phyloP scores from a whole-genome alignment of 1,284 basidiomycete species.

The Trichosporon ovoides region DNA sequence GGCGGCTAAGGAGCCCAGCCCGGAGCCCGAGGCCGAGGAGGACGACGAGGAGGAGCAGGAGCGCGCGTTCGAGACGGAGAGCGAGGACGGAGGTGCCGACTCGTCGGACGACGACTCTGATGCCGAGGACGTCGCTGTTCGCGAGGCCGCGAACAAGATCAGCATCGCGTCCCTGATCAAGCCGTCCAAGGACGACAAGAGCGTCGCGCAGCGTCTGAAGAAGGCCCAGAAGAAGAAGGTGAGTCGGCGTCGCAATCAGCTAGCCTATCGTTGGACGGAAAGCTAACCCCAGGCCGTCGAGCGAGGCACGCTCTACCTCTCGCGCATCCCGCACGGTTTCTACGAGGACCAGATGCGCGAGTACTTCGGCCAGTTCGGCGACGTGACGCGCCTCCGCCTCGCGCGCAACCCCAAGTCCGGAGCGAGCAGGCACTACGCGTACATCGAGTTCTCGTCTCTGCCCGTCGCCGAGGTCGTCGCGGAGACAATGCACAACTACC shows the following conservation, averaged over 20 bases:
- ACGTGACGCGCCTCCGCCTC: constrained; percentile 78
- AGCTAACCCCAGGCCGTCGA: constrained; percentile 45
- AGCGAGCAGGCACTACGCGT: constrained; percentile 91
- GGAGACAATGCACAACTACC: constrained; percentile 99
- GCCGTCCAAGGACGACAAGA: constrained; percentile 77
- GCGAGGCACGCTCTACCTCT: constrained; percentile 84
- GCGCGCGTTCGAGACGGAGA: constrained; percentile 62
- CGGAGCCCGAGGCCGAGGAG: constrained; percentile 24
- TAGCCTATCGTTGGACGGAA: no score
- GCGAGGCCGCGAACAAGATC: constrained; percentile 47
- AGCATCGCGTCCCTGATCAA: constrained; percentile 59
- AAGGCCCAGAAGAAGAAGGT: constrained; percentile 75
- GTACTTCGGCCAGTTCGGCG: constrained; percentile 94
- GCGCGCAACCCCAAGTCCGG: constrained; percentile 97
- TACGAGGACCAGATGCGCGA: constrained; percentile 88
- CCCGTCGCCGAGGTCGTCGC: constrained; percentile 91
- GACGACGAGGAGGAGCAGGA: constrained; percentile 47
- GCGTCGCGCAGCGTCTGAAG: constrained; percentile 71
- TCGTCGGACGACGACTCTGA: constrained; percentile 72
- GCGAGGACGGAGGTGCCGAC: constrained; percentile 59
- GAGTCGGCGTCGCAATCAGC: no score
- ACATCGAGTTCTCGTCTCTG: constrained; percentile 86
- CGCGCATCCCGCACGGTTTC: constrained; percentile 92
- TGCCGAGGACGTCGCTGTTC: constrained; percentile 54
- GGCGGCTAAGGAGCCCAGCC: constrained; percentile 25